phyloP scores from a whole-genome alignment of 345 rosid species.

The Carallia brachiata region DNA sequence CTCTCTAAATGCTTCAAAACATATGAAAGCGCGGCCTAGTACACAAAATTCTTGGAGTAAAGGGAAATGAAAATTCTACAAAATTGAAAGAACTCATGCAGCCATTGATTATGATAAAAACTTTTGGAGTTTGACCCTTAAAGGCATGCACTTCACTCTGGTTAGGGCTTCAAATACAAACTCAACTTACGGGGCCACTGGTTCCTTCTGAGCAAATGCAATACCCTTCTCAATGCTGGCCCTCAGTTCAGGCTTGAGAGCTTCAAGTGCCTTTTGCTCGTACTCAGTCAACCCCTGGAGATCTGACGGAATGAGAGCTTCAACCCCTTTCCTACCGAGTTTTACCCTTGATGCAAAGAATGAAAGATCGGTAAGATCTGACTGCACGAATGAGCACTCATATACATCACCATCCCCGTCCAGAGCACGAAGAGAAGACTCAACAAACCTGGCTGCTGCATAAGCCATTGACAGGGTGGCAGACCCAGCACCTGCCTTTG shows the following conservation, averaged over 20 bases:
- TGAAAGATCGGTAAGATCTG: constrained; percentile 71
- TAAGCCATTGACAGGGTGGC: constrained; percentile 98
- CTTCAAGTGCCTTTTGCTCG: constrained; percentile 79
- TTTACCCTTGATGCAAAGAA: constrained; percentile 88
- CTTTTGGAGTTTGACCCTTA: neutral
- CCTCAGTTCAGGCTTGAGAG: constrained; percentile 70
- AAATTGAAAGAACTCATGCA: constrained; percentile 30
- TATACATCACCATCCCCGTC: constrained; percentile 88
- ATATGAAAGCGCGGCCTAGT: neutral
- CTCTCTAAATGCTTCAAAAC: neutral
- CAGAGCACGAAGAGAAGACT: constrained; percentile 91
- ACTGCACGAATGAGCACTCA: constrained; percentile 79
- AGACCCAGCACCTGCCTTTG: constrained; percentile 96
- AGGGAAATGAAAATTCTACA: constrained; percentile 25
- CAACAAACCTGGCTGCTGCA: constrained; percentile 94
- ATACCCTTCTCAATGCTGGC: constrained; percentile 89
- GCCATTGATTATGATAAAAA: constrained; percentile 15
- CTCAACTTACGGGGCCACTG: constrained; percentile 42
- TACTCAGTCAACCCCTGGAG: constrained; percentile 69
- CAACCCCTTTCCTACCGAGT: constrained; percentile 81
- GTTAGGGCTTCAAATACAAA: neutral
- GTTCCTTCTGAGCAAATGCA: constrained; percentile 62
- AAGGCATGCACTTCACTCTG: neutral
- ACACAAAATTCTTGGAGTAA: neutral
- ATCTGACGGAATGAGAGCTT: constrained; percentile 69